Evolutionary conservation across 768 basidiomycete species (phyloP).

Genomic region (Suillus fuscotomentosus): DNA sequence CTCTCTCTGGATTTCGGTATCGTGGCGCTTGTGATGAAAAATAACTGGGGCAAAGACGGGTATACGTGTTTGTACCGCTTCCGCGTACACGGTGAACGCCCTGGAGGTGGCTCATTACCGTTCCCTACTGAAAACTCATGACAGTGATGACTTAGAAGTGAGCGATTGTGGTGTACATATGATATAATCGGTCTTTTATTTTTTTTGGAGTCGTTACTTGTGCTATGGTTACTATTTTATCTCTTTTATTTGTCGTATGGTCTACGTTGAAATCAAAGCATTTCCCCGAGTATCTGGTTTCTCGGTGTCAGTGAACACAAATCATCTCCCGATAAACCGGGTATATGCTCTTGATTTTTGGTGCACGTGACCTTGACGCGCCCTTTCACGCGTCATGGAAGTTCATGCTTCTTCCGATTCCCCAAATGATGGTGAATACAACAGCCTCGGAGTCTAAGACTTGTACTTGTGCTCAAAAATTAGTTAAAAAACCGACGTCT

Average conservation of each 20-base stretch:
- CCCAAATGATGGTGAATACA: not conserved
- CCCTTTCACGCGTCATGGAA: not conserved
- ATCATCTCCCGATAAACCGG: not conserved
- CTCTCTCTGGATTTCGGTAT: conserved; percentile 83
- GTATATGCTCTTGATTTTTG: not conserved
- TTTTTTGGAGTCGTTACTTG: conserved; percentile 20
- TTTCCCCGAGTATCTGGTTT: not conserved
- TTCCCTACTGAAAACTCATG: conserved; percentile 24
- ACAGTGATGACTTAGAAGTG: not conserved
- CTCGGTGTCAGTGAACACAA: not conserved
- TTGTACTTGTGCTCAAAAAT: not conserved
- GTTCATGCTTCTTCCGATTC: not conserved
- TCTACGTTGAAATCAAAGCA: not conserved
- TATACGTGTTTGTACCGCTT: conserved; percentile 90
- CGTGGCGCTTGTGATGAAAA: conserved; percentile 75
- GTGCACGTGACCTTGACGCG: not conserved
- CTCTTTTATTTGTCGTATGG: conserved; percentile 1
- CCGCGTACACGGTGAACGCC: conserved; percentile 69
- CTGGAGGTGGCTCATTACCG: conserved; percentile 42
- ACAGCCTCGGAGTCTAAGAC: not conserved
- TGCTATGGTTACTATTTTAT: conserved; percentile 18
- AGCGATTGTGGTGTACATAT: conserved; percentile 9
- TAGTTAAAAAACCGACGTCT: not conserved
- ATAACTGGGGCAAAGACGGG: conserved; percentile 83
- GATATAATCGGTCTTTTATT: conserved; percentile 6